phyloP scores from a whole-genome alignment of 371 early-diverging fungal species.

The Mucor ambiguus region DNA sequence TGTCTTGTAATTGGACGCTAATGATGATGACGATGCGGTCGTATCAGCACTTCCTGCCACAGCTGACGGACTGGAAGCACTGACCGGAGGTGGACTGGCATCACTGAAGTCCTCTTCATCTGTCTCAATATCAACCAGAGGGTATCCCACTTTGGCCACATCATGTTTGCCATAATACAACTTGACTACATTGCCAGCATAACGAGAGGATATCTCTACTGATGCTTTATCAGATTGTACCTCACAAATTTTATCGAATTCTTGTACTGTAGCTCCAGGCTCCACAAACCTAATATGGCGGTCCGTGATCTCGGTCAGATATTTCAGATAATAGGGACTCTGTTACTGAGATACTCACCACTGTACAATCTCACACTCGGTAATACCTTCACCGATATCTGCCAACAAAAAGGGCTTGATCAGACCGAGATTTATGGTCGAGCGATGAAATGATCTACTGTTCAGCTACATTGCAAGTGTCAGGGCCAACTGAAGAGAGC shows the following conservation, averaged over 20 bases:
- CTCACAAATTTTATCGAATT: conserved; percentile 95
- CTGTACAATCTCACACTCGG: conserved; percentile 95
- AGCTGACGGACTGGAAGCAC: not conserved
- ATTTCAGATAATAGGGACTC: too few relatives aligned
- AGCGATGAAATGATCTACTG: conserved; percentile 8
- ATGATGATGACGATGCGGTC: not conserved
- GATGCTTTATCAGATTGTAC: conserved; percentile 99
- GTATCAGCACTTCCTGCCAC: too few relatives aligned
- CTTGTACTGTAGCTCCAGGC: conserved; percentile 81
- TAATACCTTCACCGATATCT: conserved; percentile 98
- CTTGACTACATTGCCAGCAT: conserved; percentile 79
- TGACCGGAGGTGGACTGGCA: not conserved
- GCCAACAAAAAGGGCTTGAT: conserved; percentile 87
- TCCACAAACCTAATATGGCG: conserved; percentile 77
- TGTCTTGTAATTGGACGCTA: not conserved
- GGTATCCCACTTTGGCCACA: conserved; percentile 89
- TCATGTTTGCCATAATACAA: conserved; percentile 85
- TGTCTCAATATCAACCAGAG: conserved; percentile 93
- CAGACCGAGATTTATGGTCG: not conserved
- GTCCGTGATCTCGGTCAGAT: not conserved
- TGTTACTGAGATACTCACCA: conserved; percentile 75
- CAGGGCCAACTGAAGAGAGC: not conserved
- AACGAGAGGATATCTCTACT: conserved; percentile 96
- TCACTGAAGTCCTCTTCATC: conserved; percentile 37
- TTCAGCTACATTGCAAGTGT: not conserved